phyloP scores from a whole-genome alignment of 1,284 basidiomycete genomes.

The Marasmius tenuissimus region DNA sequence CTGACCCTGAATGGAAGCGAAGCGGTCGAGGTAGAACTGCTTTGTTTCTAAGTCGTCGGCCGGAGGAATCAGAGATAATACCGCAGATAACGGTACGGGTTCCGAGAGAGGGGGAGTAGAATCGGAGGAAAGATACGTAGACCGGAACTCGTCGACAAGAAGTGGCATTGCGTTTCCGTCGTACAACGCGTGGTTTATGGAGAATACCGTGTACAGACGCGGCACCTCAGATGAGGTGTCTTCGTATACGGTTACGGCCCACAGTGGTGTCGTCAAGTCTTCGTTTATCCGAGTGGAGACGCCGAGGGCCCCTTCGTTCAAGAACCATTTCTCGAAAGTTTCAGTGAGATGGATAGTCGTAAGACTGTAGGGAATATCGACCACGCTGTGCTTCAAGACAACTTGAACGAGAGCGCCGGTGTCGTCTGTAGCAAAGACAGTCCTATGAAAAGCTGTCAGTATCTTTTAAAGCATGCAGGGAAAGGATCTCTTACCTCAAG shows the following conservation, averaged over 20 bases:
- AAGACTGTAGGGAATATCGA: constrained; percentile 27
- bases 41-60: constrained; percentile 29
- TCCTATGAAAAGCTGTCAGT: constrained; percentile 26
- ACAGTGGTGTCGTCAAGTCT: constrained; percentile 33
- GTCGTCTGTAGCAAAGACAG: constrained; percentile 43
- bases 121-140: constrained; percentile 22
- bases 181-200: constrained; percentile 49
- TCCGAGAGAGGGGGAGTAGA: constrained; percentile 14
- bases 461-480: background rate
- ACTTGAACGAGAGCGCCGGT: constrained; percentile 37
- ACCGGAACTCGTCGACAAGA: constrained; percentile 39
- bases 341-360: constrained; percentile 16
- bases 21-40: constrained; percentile 37
- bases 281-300: constrained; percentile 38
- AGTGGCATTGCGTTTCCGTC: constrained; percentile 46
- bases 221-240: constrained; percentile 3
- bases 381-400: constrained; percentile 28
- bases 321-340: constrained; percentile 33
- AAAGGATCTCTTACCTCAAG: constrained; percentile 33
- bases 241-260: constrained; percentile 33
- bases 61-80: constrained; percentile 33
- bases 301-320: constrained; percentile 25
- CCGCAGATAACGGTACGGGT: constrained; percentile 22
- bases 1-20: constrained; percentile 35
- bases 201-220: constrained; percentile 31